A percentile compares a stretch with the other conserved stretches of the same genome.
Evolutionary conservation across 805 yeast genomes (phyloP).

Genomic region (Cyberlindnera americana): DNA sequence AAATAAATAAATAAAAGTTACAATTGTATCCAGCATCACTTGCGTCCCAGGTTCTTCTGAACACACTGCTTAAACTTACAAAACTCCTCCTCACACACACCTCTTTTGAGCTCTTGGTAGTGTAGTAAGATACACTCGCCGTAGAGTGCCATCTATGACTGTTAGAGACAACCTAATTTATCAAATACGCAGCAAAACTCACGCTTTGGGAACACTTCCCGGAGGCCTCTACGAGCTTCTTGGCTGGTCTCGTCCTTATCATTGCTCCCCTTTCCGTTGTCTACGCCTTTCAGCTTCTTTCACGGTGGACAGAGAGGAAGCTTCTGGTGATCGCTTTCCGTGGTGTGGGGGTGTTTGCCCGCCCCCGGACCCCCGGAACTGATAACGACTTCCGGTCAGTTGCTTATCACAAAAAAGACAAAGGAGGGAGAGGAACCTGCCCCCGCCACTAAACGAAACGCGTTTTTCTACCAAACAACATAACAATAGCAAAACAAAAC

Average conservation of each 20-base stretch:
- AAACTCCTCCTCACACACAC: conserved; percentile 13
- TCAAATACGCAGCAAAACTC: neutral
- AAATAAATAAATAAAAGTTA: neutral
- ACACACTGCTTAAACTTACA: conserved; percentile 15
- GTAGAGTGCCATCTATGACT: conserved; percentile 11
- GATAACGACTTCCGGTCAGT: neutral
- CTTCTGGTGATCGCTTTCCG: too few species aligned
- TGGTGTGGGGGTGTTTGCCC: too few species aligned
- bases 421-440: too few species aligned
- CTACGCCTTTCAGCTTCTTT: too few species aligned
- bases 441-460: conserved; percentile 2
- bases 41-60: conserved; percentile 5
- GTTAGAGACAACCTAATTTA: neutral
- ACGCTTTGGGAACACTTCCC: conserved; percentile 12
- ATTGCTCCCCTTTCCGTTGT: neutral
- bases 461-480: neutral
- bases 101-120: conserved; percentile 14
- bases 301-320: too few species aligned
- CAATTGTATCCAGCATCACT: neutral
- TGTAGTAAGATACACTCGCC: conserved; percentile 16
- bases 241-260: conserved; percentile 9
- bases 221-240: conserved; percentile 9
- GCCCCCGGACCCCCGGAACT: conserved; percentile 2
- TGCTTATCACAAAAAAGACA: conserved; percentile 8
- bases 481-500: conserved; percentile 2